A percentile compares a stretch with the other conserved stretches of the same genome.
Conservation (phyloP, 2,329 filamentous ascomycete genomes). For the Cladosporium velox region DNA sequence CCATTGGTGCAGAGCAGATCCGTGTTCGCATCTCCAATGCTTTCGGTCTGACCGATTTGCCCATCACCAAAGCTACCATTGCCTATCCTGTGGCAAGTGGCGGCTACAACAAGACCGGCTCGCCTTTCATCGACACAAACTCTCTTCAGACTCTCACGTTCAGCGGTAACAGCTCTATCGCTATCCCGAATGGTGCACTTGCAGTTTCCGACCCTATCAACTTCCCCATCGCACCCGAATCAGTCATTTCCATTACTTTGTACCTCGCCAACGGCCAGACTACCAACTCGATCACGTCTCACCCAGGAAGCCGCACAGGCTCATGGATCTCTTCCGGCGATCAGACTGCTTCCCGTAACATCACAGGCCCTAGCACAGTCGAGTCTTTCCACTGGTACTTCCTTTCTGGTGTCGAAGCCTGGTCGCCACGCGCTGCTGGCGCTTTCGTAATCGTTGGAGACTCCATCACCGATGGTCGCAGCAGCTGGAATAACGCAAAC, state of each 20-base stretch:
- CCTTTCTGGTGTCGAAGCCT: slow-evolving; percentile 60
- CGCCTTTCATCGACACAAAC: slow-evolving; percentile 53
- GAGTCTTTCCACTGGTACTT: slow-evolving; percentile 58
- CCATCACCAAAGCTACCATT: slow-evolving; percentile 61
- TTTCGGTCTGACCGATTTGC: slow-evolving; percentile 62
- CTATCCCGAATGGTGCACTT: slow-evolving; percentile 57
- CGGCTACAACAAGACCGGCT: slow-evolving; percentile 55
- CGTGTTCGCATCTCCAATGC: slow-evolving; percentile 66
- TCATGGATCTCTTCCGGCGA: slow-evolving; percentile 63
- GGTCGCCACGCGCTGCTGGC: slow-evolving; percentile 46
- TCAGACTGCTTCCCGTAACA: slow-evolving; percentile 51
- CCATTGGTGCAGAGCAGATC: slow-evolving; percentile 58
- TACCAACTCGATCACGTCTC: slow-evolving; percentile 60
- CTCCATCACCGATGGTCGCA: slow-evolving; percentile 66
- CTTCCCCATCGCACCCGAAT: slow-evolving; percentile 53
- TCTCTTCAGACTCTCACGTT: slow-evolving; percentile 61
- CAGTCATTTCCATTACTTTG: slow-evolving; percentile 59
- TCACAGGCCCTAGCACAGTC: slow-evolving; percentile 43
- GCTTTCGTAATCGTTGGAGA: slow-evolving; percentile 62
- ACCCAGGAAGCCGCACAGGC: slow-evolving; percentile 65
- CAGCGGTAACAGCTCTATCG: slow-evolving; percentile 54
- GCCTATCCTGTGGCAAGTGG: slow-evolving; percentile 50
- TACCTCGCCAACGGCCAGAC: slow-evolving; percentile 60
- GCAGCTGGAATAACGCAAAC: slow-evolving; percentile 60
- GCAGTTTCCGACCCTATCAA: slow-evolving; percentile 64